Conservation (phyloP, 495 filamentous ascomycete genomes). For the Neurospora sp. region DNA sequence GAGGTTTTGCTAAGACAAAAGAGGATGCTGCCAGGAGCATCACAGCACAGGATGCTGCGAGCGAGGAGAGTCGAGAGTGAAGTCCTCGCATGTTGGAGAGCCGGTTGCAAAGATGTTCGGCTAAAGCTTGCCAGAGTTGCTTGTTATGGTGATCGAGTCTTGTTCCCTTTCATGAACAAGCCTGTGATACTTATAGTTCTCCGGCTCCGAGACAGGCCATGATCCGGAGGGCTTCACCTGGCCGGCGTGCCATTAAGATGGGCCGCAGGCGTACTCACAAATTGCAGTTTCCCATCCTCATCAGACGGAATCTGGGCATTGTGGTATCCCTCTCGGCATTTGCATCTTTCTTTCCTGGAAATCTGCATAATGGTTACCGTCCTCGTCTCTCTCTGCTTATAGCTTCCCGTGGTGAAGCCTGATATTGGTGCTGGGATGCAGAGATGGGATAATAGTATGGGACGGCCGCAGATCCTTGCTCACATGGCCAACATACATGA, state of each 20-base stretch:
- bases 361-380: neutral
- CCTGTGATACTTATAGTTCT: neutral
- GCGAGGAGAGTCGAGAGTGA: neutral
- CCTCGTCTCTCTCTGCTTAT: neutral
- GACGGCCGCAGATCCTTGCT: neutral
- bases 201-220: neutral
- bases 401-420: neutral
- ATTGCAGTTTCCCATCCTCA: neutral
- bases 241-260: neutral
- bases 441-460: neutral
- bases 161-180: neutral
- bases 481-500: neutral
- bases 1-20: neutral
- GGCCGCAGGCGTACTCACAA: neutral
- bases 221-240: neutral
- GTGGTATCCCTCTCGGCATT: neutral
- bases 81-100: neutral
- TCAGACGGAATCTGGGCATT: neutral
- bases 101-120: neutral
- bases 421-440: neutral
- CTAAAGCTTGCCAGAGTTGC: neutral
- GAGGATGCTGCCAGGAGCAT: neutral
- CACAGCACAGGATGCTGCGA: conserved; percentile 5
- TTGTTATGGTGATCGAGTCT: neutral
- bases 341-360: neutral